phyloP scores from a whole-genome alignment of 495 filamentous ascomycete genomes.

The Bathelium albidoporum region DNA sequence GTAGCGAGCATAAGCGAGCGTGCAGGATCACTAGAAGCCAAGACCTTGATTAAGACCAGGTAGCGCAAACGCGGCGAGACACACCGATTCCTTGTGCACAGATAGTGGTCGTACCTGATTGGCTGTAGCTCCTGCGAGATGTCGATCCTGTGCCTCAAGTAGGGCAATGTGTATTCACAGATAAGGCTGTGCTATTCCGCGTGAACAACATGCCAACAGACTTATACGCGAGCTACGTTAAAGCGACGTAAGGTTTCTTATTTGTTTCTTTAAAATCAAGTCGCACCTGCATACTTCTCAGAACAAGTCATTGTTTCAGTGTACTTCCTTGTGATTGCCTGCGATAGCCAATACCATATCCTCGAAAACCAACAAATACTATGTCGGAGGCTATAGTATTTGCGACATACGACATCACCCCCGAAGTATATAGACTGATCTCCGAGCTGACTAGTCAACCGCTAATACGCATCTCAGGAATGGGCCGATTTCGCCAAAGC shows the following conservation, averaged over 20 bases:
- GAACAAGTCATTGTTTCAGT: neutral
- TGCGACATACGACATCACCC: neutral
- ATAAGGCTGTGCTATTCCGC: neutral
- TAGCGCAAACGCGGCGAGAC: neutral
- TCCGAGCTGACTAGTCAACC: neutral
- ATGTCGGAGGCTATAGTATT: slow-evolving; percentile 3
- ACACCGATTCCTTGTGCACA: neutral
- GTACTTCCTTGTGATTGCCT: neutral
- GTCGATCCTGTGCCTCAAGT: too few relatives aligned
- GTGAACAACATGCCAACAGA: neutral
- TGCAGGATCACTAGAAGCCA: neutral
- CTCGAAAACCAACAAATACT: neutral
- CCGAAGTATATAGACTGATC: neutral
- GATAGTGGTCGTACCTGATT: too few relatives aligned
- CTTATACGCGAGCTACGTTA: neutral
- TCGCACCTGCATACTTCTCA: neutral
- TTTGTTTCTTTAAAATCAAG: neutral
- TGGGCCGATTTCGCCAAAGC: neutral
- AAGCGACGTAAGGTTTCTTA: neutral
- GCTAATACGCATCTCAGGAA: neutral
- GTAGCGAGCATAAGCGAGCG: neutral
- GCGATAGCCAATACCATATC: neutral
- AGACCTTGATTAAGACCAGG: neutral
- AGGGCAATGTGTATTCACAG: too few relatives aligned
- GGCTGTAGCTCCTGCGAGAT: too few relatives aligned